Conservation (phyloP, 1,284 basidiomycete species). For the Fomes fomentarius region DNA sequence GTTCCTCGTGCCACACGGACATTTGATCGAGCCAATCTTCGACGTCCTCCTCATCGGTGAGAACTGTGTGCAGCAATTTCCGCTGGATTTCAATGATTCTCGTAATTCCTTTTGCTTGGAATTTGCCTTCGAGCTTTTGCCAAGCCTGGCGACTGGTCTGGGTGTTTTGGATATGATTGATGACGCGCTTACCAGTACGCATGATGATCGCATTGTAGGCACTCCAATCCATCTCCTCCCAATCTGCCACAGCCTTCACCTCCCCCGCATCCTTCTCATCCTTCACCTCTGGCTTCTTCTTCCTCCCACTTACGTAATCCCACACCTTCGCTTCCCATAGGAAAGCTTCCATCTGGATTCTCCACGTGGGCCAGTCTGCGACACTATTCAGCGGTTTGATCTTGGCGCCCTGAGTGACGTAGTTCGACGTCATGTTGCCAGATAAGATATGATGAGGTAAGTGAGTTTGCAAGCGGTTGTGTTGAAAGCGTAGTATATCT, state of each 20-base stretch:
- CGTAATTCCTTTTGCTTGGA: constrained; percentile 9
- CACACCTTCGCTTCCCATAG: constrained; percentile 31
- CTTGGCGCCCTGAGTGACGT: too few relatives aligned
- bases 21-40: constrained; percentile 16
- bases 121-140: constrained; percentile 15
- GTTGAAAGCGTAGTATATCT: too few relatives aligned
- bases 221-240: constrained; percentile 16
- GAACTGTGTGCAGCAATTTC: constrained; percentile 11
- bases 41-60: constrained; percentile 16
- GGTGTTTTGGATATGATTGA: constrained; percentile 7
- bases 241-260: too few relatives aligned
- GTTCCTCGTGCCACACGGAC: not conserved
- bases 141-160: constrained; percentile 18
- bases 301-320: constrained; percentile 22
- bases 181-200: constrained; percentile 3
- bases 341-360: constrained; percentile 36
- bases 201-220: constrained; percentile 14
- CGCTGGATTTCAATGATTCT: constrained; percentile 7
- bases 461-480: too few relatives aligned
- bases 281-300: not conserved
- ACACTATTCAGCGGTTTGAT: constrained; percentile 36
- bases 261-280: not conserved
- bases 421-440: too few relatives aligned
- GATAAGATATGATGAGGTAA: too few relatives aligned
- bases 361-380: constrained; percentile 35